phyloP scores from a whole-genome alignment of 2,329 filamentous ascomycete species.

The Calonectria fujianensis region DNA sequence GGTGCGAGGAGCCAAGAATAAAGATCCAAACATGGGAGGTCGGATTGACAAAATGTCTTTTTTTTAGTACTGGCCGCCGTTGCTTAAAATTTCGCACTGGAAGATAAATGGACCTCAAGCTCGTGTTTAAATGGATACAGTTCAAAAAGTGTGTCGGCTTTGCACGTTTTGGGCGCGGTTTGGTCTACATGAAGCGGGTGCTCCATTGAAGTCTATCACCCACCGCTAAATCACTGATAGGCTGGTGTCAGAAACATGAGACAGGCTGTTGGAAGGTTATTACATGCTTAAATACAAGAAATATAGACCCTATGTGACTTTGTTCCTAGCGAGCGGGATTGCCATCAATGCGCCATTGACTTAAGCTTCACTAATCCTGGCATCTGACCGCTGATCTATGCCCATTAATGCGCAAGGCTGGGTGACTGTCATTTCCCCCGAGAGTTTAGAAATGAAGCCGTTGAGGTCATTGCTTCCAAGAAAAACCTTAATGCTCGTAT shows the following conservation, averaged over 20 bases:
- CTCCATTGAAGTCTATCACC: background rate
- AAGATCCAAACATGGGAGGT: background rate
- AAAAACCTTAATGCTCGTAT: slow-evolving; percentile 6
- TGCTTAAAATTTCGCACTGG: too few relatives aligned
- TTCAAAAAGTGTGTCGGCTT: background rate
- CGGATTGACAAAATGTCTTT: background rate
- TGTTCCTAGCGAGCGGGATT: background rate
- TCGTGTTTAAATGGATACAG: background rate
- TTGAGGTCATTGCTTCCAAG: background rate
- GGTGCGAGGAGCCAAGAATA: too few relatives aligned
- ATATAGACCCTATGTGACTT: background rate
- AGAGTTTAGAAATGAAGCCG: background rate
- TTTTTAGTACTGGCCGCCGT: background rate
- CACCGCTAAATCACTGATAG: background rate
- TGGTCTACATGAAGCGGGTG: background rate
- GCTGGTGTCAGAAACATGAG: background rate
- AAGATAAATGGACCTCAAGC: background rate
- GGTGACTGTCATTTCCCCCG: background rate
- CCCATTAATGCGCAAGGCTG: background rate
- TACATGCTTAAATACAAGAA: background rate
- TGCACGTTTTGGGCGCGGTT: too few relatives aligned
- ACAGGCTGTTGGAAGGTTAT: background rate
- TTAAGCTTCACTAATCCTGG: background rate
- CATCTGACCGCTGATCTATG: background rate
- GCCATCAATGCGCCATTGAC: background rate